Base-by-base conservation (phyloP, 2,329 filamentous ascomycete genomes). In the Bipolaris sorokiniana region DNA sequence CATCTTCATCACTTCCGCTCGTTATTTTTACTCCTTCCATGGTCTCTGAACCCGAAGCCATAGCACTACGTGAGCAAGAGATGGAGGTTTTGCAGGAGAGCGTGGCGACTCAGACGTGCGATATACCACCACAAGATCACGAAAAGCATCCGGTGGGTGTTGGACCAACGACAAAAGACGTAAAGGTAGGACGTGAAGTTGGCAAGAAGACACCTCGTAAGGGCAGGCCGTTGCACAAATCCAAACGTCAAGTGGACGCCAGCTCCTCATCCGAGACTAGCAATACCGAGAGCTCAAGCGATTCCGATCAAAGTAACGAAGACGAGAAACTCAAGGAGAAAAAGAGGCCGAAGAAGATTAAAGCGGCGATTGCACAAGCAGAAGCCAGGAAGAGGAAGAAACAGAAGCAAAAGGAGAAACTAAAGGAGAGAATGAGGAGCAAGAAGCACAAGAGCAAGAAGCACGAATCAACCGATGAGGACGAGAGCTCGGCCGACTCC, bases 381-480 rank as follows among this genome's bases (percentile, higher is more conserved):
- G 56, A 51, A 22, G 47, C 46, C 7, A 66, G 65, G 56, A 61
- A 56, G 44, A 67, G 52, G 37, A 67, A 65, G 56, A 61, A 56
- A 46, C 67, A 52, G 48, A 69, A 66, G 51, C 55, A 55, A 26
- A 75, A 66, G 40, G 59, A 55, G 7, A 70, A 67, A 45, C 50
- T 61, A 5, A 73, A 68, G 40, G 41, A 33, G 28, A 31, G 10
- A 13, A 13, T 13, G 28, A 31, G 10, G 28, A 31, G 28, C 16
- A 70, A 63, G 57, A 71, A 63, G 57, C 28, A 31, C 28, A 64
- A 47, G n/a, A 68, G 64, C 42, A 71, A 65, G 48, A 67, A 65
- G 44, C 45, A 61, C n/a, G 56, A 62, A 1, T 51, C 45, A 26
- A 48, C 59, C 0, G 67, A 63, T 46, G 63, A 67, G 13, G 58